Evolutionary conservation across 2,329 filamentous ascomycete species (phyloP), one percentile per base, ranked within the genome.

Genomic region (Colletotrichum lentis): DNA sequence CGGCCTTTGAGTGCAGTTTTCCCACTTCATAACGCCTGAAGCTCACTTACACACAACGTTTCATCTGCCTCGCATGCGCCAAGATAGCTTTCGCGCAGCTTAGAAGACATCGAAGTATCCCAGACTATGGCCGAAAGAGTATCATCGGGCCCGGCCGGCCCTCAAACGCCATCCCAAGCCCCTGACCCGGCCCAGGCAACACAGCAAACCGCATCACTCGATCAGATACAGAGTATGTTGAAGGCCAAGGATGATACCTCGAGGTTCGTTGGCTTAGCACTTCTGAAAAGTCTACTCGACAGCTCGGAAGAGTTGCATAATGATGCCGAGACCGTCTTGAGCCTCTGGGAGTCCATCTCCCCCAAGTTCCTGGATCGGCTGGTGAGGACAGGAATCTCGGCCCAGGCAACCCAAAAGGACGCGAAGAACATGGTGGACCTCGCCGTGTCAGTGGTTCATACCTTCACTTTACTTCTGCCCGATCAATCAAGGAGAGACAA

Each of bases 271-370:
- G 90, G 88, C 8, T 80, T 92, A 24, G 87, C 88, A 1, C 81
- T 91, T 24, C 81, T 91, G 58, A 90, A 88, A 73, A 86, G 87
- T n/a, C 78, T 90, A 14, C 81, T 92, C 39, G 88, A 91, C 76
- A 88, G 86, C 73, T 84, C 85, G 6, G 77, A 81, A 24, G 76
- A 82, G n/a, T 76, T 88, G 24, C 81, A 81, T 52, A 77, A 82
- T 60, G 81, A 88, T 75, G 78, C 81, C 11, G 76, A 77, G 2
- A 75, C 74, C 8, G 73, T 90, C 5, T 73, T 77, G n/a, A 75
- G 75, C 16, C 77, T 90, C 49, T 92, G 90, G 90, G 77, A 82
- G 41, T 82, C 83, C 39, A 82, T 92, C 24, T 84, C 89, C 3
- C 79, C 85, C 70, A 89, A 83, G 69, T 92, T 91, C 72, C 76